Evolutionary conservation across 2,329 filamentous ascomycete genomes (phyloP).

Genomic region (Chalaropsis thielavioides): DNA sequence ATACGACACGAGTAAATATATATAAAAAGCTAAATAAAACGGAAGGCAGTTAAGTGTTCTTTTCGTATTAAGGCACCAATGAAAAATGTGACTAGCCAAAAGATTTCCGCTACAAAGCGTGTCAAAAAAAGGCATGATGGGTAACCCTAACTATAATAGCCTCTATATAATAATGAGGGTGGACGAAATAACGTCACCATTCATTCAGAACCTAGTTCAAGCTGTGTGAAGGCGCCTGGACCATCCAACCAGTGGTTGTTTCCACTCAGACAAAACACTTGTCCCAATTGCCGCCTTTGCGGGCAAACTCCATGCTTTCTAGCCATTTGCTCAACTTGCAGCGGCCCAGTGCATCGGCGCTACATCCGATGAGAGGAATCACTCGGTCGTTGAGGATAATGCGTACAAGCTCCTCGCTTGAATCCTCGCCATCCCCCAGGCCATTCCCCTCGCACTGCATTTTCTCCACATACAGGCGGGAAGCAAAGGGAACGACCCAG

Average conservation of each 20-base stretch:
- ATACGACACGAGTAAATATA: neutral
- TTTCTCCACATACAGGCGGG: constrained; percentile 76
- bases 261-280: constrained; percentile 36
- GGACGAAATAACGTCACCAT: no score
- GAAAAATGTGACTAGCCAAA: neutral
- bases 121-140: neutral
- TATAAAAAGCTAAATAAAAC: neutral
- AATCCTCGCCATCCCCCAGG: constrained; percentile 21
- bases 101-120: neutral
- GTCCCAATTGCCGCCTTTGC: constrained; percentile 57
- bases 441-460: constrained; percentile 42
- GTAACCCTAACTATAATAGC: neutral
- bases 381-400: constrained; percentile 76
- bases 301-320: constrained; percentile 59
- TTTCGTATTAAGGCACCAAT: neutral
- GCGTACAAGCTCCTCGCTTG: constrained; percentile 55
- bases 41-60: neutral
- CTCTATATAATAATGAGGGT: neutral
- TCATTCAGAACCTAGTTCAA: neutral
- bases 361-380: constrained; percentile 54
- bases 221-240: neutral
- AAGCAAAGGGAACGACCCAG: constrained; percentile 72
- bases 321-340: constrained; percentile 60
- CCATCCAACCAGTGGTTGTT: neutral
- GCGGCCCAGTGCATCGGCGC: constrained; percentile 52